Evolutionary conservation across 208 protist genomes (phyloP).

Genomic region (Angomonas ambiguus): DNA sequence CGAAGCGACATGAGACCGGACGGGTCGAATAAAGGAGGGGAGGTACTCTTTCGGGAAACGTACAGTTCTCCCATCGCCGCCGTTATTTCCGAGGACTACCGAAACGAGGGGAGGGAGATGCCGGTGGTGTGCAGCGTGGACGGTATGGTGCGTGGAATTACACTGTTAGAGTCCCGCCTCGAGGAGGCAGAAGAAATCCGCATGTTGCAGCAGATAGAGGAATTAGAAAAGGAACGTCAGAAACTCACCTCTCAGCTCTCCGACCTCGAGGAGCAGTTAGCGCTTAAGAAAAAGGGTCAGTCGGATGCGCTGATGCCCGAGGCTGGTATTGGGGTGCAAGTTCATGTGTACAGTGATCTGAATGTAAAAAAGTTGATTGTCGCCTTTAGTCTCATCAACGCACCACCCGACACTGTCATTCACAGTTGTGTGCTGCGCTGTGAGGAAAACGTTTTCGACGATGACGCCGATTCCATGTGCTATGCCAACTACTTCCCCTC

Average conservation of each 20-base stretch:
- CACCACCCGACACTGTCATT: slow-evolving; percentile 47
- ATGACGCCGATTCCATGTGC: slow-evolving; percentile 26
- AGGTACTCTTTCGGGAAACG: slow-evolving; percentile 77
- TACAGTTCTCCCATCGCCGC: slow-evolving; percentile 64
- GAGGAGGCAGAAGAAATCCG: slow-evolving; percentile 51
- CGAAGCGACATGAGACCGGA: slow-evolving; percentile 41
- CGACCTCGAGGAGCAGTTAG: slow-evolving; percentile 64
- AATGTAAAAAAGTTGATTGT: slow-evolving; percentile 30
- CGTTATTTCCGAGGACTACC: slow-evolving; percentile 88
- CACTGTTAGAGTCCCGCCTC: slow-evolving; percentile 41
- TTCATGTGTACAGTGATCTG: slow-evolving; percentile 22
- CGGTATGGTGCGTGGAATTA: slow-evolving; percentile 84
- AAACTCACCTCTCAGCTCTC: slow-evolving; percentile 73
- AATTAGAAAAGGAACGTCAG: slow-evolving; percentile 61
- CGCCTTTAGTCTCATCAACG: slow-evolving; percentile 22
- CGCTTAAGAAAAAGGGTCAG: slow-evolving; percentile 36
- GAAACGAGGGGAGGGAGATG: slow-evolving; percentile 73
- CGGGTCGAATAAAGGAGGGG: slow-evolving; percentile 46
- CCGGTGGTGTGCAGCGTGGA: slow-evolving; percentile 82
- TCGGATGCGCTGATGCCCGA: slow-evolving; percentile 58
- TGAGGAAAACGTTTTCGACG: slow-evolving; percentile 24
- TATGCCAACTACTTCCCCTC: slow-evolving; percentile 39
- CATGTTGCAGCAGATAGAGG: slow-evolving; percentile 53
- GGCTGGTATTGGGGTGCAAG: slow-evolving; percentile 40
- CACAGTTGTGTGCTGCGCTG: slow-evolving; percentile 63